Evolutionary conservation across 805 yeast species (phyloP), one percentile per base, ranked within the genome.

Genomic region (Yarrowia sp.): DNA sequence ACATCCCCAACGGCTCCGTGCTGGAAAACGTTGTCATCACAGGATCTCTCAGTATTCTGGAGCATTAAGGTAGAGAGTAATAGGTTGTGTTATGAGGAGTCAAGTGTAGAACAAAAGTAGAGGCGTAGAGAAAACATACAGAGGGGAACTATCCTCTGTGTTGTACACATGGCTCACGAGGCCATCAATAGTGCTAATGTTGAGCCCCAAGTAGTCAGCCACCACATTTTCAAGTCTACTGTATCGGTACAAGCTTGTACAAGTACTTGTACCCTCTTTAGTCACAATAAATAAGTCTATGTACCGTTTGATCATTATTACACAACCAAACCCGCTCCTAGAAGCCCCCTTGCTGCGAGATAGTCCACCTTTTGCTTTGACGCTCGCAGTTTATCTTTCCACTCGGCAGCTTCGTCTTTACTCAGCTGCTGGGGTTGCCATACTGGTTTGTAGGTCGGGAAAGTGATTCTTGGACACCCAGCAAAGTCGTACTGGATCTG

Each of bases 21-120:
- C 84, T 95, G 75, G 99, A 95, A 79, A 95, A 95, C 76, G 98
- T 94, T 64, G 99, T 94, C 71, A 91, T 94, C 74, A 94, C 99
- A 66, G 99, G 99, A 79, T 92, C 91, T 81, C 85, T 94, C 80
- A 92, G 96, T 75, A 93, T 95, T 74, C 85, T 93, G 75, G 98
- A 93, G 81, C 98, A 93, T 79, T 92, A 79, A 64, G 36, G 40
- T 38, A 30, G 14, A 30, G 49, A 33, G n/a, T 58, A 19, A 9
- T 13, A 34, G 40, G 42, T 50, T 24, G 10, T 15, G 44, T 40
- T 40, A n/a, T 15, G 44, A 40, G 30, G 30, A 24, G 30, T 24
- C 30, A 24, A 24, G 30, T 7, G 30, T 24, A 24, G 30, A 24
- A n/a, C n/a, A 24, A 24, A 7, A 24, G 30, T 24, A 1, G 30